Evolutionary conservation across 2,329 filamentous ascomycete genomes (phyloP), one percentile per base, ranked within the genome.

Genomic region (Talaromyces sp.): DNA sequence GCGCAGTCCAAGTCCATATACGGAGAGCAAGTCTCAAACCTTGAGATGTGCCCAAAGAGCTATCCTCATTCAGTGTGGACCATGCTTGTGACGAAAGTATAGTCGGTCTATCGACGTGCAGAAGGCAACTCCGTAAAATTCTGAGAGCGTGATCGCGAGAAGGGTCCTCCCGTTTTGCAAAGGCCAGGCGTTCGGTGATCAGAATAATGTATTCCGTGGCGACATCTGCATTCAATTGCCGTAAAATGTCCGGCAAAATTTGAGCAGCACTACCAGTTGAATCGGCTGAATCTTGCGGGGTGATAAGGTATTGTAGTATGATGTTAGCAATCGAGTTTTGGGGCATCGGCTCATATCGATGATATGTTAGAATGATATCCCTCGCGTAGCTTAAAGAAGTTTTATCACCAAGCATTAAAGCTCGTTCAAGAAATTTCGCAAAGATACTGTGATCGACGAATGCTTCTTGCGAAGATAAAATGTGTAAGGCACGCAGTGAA

Each of bases 181-280:
- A 62, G 6, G 62, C 58, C 39, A 76, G 52, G 21, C 37, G 56
- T 58, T 75, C 69, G 1, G 74, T 74, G 3, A 72, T 65, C 22
- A 63, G 51, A 33, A 74, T 62, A 9, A 76, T 66, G 54, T 64
- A 67, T 21, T 60, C 60, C 8, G 68, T 62, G 22, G 65, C 65
- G 54, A 58, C 51, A 31, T 72, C 62, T 2, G 64, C 56, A 50
- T 66, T 51, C 8, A 71, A 63, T 22, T 62, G 56, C 8, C 53
- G 58, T 35, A 75, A 57, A 5, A 59, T 28, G 22, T 50, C 25
- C 21, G 28, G 28, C 21, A 59, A 9, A 8, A 55, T 28, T 21
- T 52, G 25, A 15, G 22, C 31, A 17, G 39, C 13, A 15, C 13
- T 48, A 15, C 45, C 28, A 21, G 13, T 43, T 13, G 21, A 5